Evolutionary conservation across 495 filamentous ascomycete genomes (phyloP), one percentile per base, ranked within the genome.

Genomic region (Hypoxylon intermedium): DNA sequence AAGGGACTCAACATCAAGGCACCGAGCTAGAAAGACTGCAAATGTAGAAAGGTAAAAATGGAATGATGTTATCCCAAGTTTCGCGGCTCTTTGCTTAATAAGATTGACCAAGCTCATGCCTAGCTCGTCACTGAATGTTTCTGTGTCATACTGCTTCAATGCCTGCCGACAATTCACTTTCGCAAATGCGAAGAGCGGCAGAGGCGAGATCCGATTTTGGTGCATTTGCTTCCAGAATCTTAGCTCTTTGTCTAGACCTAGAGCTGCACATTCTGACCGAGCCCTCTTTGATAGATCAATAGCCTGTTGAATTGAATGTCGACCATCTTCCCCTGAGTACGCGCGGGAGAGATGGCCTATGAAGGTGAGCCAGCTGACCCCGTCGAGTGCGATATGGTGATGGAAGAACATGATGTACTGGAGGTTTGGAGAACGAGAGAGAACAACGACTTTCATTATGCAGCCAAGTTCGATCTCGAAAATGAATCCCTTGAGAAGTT

Each of bases 151-250:
- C 16, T 15, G 1, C 5, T 13, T 12, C n/a, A 37, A 15, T 4
- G n/a, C 15, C n/a, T 15, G 36, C 1, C 54, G 54, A 37, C 9
- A 19, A 13, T 45, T 40, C 1, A 28, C n/a, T 19, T 38, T 37
- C 33, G 56, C 33, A 38, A 67, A 45, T 1, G 68, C 63, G 6
- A 83, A 64, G 1, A 82, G 45, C 6, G 79, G 78, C 18, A 81
- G 58, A 1, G 15, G 65, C 13, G 0, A 58, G 47, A 26, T 26
- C 24, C 24, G 24, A 26, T 26, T 26, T 3, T 16, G 15, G 44
- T 75, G 76, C 6, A 69, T 54, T 1, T 54, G 18, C 28, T 47
- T 53, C 79, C 79, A 82, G 56, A 71, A 83, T 0, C n/a, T 18
- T 5, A 74, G 20, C 2, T 62, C 65, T 1, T 36, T 5, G 0